Conservation (phyloP, 768 basidiomycete genomes). For the Leucosporidium creatinivorum region DNA sequence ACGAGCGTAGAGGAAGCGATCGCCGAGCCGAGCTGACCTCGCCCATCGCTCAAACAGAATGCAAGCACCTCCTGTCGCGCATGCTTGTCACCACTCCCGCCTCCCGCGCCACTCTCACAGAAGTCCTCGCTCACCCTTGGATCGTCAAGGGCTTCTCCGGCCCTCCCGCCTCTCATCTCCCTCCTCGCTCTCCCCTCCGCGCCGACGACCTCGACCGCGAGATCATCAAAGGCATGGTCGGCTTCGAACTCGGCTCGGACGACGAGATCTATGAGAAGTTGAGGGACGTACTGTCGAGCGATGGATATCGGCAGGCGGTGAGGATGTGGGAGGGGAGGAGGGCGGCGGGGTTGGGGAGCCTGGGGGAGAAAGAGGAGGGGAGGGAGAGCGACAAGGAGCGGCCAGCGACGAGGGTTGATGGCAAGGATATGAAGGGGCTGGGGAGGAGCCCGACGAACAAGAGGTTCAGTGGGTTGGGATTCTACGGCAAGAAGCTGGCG, state of each 20-base stretch:
- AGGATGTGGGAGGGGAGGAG: slow-evolving; percentile 61
- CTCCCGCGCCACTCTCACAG: slow-evolving; percentile 69
- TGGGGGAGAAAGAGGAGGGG: background rate
- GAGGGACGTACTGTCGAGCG: slow-evolving; percentile 63
- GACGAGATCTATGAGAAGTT: slow-evolving; percentile 76
- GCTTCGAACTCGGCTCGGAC: slow-evolving; percentile 89
- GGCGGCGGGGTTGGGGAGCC: background rate
- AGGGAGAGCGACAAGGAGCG: slow-evolving; percentile 10
- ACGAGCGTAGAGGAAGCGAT: no score
- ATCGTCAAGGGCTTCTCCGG: slow-evolving; percentile 80
- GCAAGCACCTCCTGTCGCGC: slow-evolving; percentile 82
- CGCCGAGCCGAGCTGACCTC: background rate
- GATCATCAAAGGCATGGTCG: slow-evolving; percentile 84
- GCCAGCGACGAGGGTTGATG: slow-evolving; percentile 25
- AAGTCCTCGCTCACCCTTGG: slow-evolving; percentile 84
- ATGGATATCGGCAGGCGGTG: slow-evolving; percentile 65
- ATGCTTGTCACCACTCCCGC: slow-evolving; percentile 96
- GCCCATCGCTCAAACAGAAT: slow-evolving; percentile 52
- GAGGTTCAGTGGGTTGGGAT: slow-evolving; percentile 91
- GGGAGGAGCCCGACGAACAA: slow-evolving; percentile 50
- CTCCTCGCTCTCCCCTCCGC: slow-evolving; percentile 81
- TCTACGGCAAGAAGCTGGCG: slow-evolving; percentile 73
- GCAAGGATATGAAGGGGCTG: slow-evolving; percentile 21
- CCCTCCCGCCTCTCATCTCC: slow-evolving; percentile 73
- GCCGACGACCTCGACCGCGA: slow-evolving; percentile 77